phyloP scores from a whole-genome alignment of 1,284 basidiomycete genomes.

The Singerocomus inundabilis region DNA sequence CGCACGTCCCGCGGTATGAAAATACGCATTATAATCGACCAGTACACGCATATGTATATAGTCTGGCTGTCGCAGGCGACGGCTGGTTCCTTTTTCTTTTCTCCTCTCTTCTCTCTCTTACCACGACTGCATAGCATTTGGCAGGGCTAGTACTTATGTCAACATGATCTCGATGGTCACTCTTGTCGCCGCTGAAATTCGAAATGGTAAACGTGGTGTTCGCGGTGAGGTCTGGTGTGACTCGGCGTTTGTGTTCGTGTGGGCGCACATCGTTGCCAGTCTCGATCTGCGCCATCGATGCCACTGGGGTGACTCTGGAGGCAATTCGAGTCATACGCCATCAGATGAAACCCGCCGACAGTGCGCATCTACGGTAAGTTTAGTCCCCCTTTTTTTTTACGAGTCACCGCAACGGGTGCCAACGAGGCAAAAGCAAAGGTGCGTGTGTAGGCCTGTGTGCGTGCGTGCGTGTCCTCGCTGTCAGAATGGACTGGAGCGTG shows the following conservation, averaged over 20 bases:
- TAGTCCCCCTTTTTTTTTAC: too few species aligned
- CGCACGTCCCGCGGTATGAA: conserved; percentile 17
- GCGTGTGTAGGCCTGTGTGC: too few species aligned
- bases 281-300: too few species aligned
- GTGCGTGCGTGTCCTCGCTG: too few species aligned
- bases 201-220: conserved; percentile 10
- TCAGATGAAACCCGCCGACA: too few species aligned
- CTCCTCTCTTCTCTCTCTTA: not conserved
- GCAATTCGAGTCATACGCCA: too few species aligned
- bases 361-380: too few species aligned
- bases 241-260: too few species aligned
- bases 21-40: conserved; percentile 31
- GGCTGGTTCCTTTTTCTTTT: not conserved
- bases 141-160: conserved; percentile 16
- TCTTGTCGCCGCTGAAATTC: conserved; percentile 4
- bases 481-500: not conserved
- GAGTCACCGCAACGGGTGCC: too few species aligned
- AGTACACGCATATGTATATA: conserved; percentile 25
- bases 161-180: conserved; percentile 16
- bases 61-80: conserved; percentile 26
- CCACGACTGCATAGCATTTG: conserved; percentile 16
- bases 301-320: too few species aligned
- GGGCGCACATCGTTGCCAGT: too few species aligned
- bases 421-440: too few species aligned
- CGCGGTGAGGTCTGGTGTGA: not conserved